These are phyloP conservation scores for Mychonastes homosphaera DNA, from an alignment of 139 green algal genomes.

Conservation along the genomic window DNA sequence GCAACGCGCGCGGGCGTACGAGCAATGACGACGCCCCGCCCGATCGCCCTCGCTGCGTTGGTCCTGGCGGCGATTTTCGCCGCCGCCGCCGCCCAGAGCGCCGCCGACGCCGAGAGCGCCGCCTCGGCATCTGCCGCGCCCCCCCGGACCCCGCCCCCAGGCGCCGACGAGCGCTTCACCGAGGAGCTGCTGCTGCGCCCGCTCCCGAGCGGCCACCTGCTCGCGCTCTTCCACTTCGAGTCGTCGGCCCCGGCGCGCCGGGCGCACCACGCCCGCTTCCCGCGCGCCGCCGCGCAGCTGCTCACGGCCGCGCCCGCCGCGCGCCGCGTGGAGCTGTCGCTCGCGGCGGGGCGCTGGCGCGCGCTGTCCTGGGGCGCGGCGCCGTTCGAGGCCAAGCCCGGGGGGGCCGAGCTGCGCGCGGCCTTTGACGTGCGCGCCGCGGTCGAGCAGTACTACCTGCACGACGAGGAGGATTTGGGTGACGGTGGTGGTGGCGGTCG, in stretches of 20 bases:
- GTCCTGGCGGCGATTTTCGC: too few relatives aligned
- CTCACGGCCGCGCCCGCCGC: conserved; percentile 1
- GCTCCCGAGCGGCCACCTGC: conserved; percentile 5
- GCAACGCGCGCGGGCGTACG: too few relatives aligned
- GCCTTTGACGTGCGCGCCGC: too few relatives aligned
- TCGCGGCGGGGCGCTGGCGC: conserved; percentile 34
- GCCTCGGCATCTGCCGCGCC: too few relatives aligned
- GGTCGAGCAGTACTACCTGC: neutral
- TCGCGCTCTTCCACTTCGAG: conserved; percentile 23
- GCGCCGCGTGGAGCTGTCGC: conserved; percentile 29
- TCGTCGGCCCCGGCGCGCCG: neutral
- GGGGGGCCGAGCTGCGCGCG: conserved; percentile 10
- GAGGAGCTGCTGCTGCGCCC: conserved; percentile 20
- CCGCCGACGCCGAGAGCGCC: too few relatives aligned
- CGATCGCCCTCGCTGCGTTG: too few relatives aligned
- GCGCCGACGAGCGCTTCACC: conserved; percentile 8
- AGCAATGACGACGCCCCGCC: too few relatives aligned
- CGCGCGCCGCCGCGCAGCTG: conserved; percentile 20
- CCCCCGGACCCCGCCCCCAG: too few relatives aligned
- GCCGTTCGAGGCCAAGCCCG: conserved; percentile 8
- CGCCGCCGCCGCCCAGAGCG: too few relatives aligned
- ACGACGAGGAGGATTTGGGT: neutral
- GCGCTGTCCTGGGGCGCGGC: conserved; percentile 8
- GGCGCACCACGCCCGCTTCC: conserved; percentile 15
- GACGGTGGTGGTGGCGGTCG: too few relatives aligned